Percentiles rank a stretch among this genome's conserved stretches.
Conservation (phyloP, 108 stramenopile genomes). For the Pseudonitzschia pungens region DNA sequence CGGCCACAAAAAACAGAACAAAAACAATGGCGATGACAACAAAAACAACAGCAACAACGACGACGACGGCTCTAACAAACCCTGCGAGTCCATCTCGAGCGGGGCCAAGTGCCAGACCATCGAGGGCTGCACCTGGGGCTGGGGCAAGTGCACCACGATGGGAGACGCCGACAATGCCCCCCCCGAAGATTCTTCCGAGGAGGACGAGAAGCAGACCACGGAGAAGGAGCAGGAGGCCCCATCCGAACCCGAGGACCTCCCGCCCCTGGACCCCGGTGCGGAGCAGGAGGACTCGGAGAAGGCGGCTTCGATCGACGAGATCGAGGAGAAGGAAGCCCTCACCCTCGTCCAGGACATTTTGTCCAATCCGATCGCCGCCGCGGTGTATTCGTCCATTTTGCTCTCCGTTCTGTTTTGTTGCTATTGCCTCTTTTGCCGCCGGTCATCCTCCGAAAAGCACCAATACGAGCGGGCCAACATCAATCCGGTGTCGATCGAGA, state of each 20-base stretch:
- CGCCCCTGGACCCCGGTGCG: too few species aligned
- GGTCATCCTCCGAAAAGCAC: background rate
- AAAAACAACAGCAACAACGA: too few species aligned
- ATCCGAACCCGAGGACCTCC: background rate
- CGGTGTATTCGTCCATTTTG: too few species aligned
- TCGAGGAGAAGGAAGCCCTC: too few species aligned
- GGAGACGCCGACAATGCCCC: too few species aligned
- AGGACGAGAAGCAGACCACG: background rate
- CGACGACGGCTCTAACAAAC: too few species aligned
- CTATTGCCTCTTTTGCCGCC: conserved; percentile 7
- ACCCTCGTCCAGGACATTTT: too few species aligned
- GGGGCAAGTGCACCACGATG: conserved; percentile 14
- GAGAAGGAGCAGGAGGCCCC: background rate
- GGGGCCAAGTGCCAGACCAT: conserved; percentile 5
- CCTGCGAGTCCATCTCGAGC: background rate
- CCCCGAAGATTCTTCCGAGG: background rate
- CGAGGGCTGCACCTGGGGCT: conserved; percentile 16
- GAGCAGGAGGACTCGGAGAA: too few species aligned
- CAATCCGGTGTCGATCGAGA: background rate
- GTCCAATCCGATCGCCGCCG: too few species aligned
- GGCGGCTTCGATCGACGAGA: too few species aligned
- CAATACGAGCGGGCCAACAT: background rate
- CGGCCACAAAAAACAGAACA: background rate
- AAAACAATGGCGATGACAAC: too few species aligned
- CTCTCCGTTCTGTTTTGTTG: background rate